Evolutionary conservation across 371 early-diverging fungal species (phyloP).

Genomic region (Parasitella parasitica): DNA sequence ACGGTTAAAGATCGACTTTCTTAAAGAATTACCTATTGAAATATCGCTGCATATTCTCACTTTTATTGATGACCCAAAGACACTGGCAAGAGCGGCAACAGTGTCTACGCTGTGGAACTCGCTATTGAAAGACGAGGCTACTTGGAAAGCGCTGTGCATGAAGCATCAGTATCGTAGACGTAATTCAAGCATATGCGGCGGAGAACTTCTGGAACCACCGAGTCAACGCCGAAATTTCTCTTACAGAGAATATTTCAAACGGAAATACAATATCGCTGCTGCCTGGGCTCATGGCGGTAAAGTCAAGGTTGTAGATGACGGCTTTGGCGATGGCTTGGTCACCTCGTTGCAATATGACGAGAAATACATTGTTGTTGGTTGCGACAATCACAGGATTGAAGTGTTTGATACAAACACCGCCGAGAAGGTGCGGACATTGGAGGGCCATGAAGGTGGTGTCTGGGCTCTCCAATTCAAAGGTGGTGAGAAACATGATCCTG

Average conservation of each 20-base stretch:
- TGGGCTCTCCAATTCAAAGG: conserved; percentile 89
- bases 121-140: conserved; percentile 65
- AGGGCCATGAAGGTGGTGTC: conserved; percentile 93
- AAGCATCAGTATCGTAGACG: conserved; percentile 50
- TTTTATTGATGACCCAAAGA: conserved; percentile 66
- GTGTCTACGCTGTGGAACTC: conserved; percentile 79
- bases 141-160: conserved; percentile 52
- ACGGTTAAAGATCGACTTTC: conserved; percentile 76
- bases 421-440: conserved; percentile 63
- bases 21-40: conserved; percentile 75
- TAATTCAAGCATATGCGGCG: conserved; percentile 52
- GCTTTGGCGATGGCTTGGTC: conserved; percentile 76
- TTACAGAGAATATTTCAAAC: conserved; percentile 76
- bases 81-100: conserved; percentile 71
- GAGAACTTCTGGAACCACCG: conserved; percentile 48
- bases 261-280: conserved; percentile 69
- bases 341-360: conserved; percentile 87
- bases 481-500: conserved; percentile 57
- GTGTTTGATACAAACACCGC: conserved; percentile 80
- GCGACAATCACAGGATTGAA: conserved; percentile 82
- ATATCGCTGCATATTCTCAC: conserved; percentile 71
- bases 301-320: conserved; percentile 71
- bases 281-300: conserved; percentile 79
- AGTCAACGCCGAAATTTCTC: conserved; percentile 52
- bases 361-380: conserved; percentile 83